These are phyloP conservation scores for Heliamphora ciliata DNA, from an alignment of 179 eudicot species.

Conservation along the genomic window DNA sequence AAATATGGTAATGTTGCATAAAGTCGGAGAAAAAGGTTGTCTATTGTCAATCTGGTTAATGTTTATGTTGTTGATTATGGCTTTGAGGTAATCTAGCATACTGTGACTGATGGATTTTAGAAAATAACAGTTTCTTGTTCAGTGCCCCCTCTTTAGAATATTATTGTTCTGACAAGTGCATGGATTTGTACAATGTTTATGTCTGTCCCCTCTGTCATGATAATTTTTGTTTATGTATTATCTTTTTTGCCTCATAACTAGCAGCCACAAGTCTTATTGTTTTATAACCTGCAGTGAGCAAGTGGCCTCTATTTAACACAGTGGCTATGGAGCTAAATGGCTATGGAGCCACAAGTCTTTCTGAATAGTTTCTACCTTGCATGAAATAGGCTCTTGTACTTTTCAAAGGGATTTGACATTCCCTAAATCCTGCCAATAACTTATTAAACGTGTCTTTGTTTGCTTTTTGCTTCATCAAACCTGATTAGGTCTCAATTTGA, in stretches of 20 bases:
- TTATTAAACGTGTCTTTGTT: no score
- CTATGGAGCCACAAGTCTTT: no score
- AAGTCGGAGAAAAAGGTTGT: not conserved
- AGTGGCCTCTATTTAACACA: conserved; percentile 17
- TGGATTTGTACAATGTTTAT: not conserved
- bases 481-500: no score
- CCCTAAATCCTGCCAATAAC: no score
- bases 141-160: not conserved
- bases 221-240: not conserved
- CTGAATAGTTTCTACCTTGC: no score
- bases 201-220: not conserved
- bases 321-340: conserved; percentile 51
- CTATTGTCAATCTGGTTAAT: not conserved
- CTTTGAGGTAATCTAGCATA: conserved; percentile 5
- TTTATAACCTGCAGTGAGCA: conserved; percentile 10
- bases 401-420: no score
- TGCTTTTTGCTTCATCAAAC: no score
- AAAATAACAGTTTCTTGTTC: conserved; percentile 1
- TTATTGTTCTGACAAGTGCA: not conserved
- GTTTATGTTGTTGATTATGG: not conserved
- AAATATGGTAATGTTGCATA: not conserved
- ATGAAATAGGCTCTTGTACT: no score
- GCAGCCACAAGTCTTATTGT: not conserved
- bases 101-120: not conserved
- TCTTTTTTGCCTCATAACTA: not conserved